Percentiles rank a stretch among this genome's conserved stretches.
These are phyloP conservation scores for Clavariopsis aquatica DNA, from an alignment of 495 filamentous ascomycete species.

Conservation along the genomic window DNA sequence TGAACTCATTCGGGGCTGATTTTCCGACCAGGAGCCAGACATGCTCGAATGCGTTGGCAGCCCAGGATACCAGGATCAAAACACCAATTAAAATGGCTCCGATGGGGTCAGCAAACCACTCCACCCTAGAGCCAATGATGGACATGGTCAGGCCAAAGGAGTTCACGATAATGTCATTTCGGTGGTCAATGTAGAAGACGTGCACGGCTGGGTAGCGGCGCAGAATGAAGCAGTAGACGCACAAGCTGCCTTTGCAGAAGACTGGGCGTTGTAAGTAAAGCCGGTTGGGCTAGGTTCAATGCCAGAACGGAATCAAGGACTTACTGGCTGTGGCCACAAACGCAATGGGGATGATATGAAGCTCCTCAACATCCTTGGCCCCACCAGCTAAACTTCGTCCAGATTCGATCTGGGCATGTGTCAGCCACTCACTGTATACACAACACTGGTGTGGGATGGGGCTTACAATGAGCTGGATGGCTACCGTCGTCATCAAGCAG, in stretches of 20 bases:
- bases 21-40: conserved; percentile 60
- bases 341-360: conserved; percentile 54
- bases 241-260: conserved; percentile 49
- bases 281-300: not conserved
- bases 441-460: conserved; percentile 6
- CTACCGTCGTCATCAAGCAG: conserved; percentile 59
- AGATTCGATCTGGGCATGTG: conserved; percentile 48
- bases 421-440: conserved; percentile 8
- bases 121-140: conserved; percentile 53
- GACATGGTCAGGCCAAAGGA: conserved; percentile 58
- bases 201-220: conserved; percentile 56
- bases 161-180: conserved; percentile 60
- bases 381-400: conserved; percentile 51
- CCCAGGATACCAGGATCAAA: conserved; percentile 58
- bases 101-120: conserved; percentile 59
- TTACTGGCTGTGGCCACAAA: conserved; percentile 57
- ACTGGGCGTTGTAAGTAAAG: conserved; percentile 43
- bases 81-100: conserved; percentile 58
- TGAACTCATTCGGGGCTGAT: conserved; percentile 55
- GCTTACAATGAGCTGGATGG: conserved; percentile 52
- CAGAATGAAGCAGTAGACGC: conserved; percentile 55
- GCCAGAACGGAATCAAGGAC: not conserved
- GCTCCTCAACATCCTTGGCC: conserved; percentile 43
- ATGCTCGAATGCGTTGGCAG: conserved; percentile 57
- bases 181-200: conserved; percentile 58